These are phyloP conservation scores for Achlya hypogyna DNA, from an alignment of 352 stramenopile species.

Conservation along the genomic window DNA sequence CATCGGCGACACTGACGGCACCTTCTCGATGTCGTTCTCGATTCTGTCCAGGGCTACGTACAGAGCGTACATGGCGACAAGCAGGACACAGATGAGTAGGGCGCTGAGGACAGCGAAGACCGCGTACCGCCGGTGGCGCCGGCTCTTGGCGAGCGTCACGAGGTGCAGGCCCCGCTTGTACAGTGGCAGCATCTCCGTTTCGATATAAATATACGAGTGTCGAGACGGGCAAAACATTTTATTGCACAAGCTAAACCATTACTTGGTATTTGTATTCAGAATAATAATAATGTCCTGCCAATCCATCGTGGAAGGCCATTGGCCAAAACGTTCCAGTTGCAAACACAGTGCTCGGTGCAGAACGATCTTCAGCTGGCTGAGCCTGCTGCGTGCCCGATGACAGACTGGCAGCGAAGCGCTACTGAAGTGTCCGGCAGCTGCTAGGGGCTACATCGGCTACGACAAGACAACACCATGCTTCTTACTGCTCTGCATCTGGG, in stretches of 20 bases:
- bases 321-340: not conserved
- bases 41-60: not conserved
- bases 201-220: not conserved
- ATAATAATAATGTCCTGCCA: not conserved
- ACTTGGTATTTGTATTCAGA: not conserved
- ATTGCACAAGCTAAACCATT: not conserved
- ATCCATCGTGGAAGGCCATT: not conserved
- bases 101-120: not conserved
- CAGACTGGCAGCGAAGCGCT: not conserved
- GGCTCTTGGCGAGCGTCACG: constrained; percentile 7
- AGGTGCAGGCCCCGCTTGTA: constrained; percentile 18
- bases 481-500: too few relatives aligned
- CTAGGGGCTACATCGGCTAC: too few relatives aligned
- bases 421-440: too few relatives aligned
- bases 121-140: not conserved
- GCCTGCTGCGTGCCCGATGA: too few relatives aligned
- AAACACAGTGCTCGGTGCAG: too few relatives aligned
- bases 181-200: constrained; percentile 6
- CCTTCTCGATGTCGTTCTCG: not conserved
- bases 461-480: too few relatives aligned
- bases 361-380: not conserved
- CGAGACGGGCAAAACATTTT: not conserved
- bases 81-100: constrained; percentile 12
- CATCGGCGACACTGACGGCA: not conserved
- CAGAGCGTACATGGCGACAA: constrained; percentile 14